These are phyloP conservation scores for Fomitopsis palustris DNA, from an alignment of 1,284 basidiomycete genomes.

Conservation along the genomic window DNA sequence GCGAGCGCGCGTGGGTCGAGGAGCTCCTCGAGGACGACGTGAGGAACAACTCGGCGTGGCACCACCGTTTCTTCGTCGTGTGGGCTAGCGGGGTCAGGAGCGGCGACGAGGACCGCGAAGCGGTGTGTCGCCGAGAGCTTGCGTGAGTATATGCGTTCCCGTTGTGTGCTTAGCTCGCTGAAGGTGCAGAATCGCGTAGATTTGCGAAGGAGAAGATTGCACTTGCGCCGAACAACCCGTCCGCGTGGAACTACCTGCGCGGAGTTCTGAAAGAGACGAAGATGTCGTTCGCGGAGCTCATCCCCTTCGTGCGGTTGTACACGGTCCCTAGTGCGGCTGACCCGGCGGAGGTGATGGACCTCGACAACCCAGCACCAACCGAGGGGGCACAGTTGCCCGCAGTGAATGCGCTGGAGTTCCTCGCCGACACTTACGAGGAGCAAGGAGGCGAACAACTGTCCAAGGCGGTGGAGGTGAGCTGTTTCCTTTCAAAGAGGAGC, in stretches of 20 bases:
- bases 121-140: constrained; percentile 63
- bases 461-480: constrained; percentile 49
- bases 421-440: constrained; percentile 75
- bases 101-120: constrained; percentile 56
- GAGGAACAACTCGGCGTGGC: constrained; percentile 97
- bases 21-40: constrained; percentile 75
- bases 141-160: constrained; percentile 46
- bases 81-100: constrained; percentile 64
- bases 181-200: constrained; percentile 28
- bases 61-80: constrained; percentile 94
- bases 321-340: constrained; percentile 32
- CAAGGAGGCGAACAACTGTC: constrained; percentile 44
- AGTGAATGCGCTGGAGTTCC: constrained; percentile 77
- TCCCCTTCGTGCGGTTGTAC: constrained; percentile 66
- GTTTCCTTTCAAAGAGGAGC: background rate
- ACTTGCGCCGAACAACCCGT: constrained; percentile 87
- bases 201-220: constrained; percentile 76
- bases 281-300: constrained; percentile 53
- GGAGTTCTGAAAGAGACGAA: constrained; percentile 63
- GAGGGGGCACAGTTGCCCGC: constrained; percentile 71
- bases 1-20: constrained; percentile 79
- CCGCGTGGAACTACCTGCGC: constrained; percentile 93
- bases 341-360: constrained; percentile 51
- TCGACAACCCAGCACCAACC: constrained; percentile 71
- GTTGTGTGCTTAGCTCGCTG: constrained; percentile 5